Evolutionary conservation across 75 land plant species (phyloP).

Genomic region (Pinus albicaulis): DNA sequence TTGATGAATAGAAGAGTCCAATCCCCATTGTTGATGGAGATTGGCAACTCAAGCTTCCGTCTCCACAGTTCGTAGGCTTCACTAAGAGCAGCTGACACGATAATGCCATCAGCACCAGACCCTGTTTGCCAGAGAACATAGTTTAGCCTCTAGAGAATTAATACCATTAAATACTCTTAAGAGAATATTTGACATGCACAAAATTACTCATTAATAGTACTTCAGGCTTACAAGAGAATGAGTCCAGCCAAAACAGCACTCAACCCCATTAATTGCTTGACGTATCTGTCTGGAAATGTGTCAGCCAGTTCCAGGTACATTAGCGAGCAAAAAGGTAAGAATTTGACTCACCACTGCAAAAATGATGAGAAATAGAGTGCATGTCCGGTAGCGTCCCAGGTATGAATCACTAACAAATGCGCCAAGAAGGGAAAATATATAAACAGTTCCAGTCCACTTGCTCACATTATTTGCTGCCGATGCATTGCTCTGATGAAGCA

Average conservation of each 20-base stretch:
- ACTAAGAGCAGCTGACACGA: slow-evolving; percentile 24
- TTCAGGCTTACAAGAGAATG: too few species aligned
- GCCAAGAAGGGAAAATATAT: too few species aligned
- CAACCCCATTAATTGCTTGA: too few species aligned
- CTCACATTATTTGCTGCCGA: slow-evolving; percentile 55
- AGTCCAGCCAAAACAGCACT: not conserved
- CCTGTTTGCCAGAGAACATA: slow-evolving; percentile 19
- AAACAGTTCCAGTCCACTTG: too few species aligned
- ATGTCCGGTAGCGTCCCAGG: slow-evolving; percentile 79
- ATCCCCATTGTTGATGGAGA: slow-evolving; percentile 22
- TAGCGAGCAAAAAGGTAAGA: too few species aligned
- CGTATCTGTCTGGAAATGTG: too few species aligned
- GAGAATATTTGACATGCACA: too few species aligned
- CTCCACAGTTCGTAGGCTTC: slow-evolving; percentile 33
- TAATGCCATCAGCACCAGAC: slow-evolving; percentile 30
- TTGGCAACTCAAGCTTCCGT: slow-evolving; percentile 21
- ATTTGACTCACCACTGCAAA: slow-evolving; percentile 48
- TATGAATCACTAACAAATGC: slow-evolving; percentile 90
- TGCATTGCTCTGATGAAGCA: slow-evolving; percentile 63
- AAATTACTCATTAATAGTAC: too few species aligned
- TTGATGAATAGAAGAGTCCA: slow-evolving; percentile 58
- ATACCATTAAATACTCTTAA: too few species aligned
- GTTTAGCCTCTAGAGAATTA: too few species aligned
- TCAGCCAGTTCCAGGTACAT: too few species aligned
- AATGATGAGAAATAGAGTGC: slow-evolving; percentile 63